A percentile compares a stretch with the other conserved stretches of the same genome.
Conservation (phyloP, 2,329 filamentous ascomycete genomes). For the Xylaria sp. region DNA sequence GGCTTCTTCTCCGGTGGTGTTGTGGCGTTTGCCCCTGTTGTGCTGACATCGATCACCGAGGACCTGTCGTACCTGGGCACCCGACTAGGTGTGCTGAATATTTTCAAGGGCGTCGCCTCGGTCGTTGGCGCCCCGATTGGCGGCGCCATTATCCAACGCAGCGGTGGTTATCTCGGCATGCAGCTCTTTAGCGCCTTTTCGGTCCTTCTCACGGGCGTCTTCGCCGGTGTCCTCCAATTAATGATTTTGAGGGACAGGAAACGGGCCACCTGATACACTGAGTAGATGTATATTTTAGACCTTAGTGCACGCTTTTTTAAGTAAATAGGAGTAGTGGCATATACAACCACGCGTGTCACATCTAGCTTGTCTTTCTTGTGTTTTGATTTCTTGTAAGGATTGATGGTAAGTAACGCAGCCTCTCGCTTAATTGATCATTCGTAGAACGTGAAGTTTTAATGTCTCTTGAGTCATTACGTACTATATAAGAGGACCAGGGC, state of each 20-base stretch:
- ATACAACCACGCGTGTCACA: not conserved
- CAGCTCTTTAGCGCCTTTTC: constrained; percentile 48
- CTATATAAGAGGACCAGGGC: not conserved
- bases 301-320: not conserved
- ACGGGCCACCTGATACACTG: constrained; percentile 6
- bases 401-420: not conserved
- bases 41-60: constrained; percentile 55
- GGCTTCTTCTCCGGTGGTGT: constrained; percentile 60
- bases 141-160: constrained; percentile 51
- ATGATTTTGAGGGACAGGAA: constrained; percentile 24
- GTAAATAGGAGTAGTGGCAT: not conserved
- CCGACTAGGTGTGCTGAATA: constrained; percentile 57
- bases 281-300: constrained; percentile 2
- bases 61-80: constrained; percentile 56
- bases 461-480: no score
- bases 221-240: constrained; percentile 32
- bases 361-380: not conserved
- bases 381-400: not conserved
- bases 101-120: constrained; percentile 52
- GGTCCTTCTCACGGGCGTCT: constrained; percentile 41
- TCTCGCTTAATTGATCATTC: not conserved
- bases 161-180: constrained; percentile 46
- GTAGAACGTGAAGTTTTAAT: not conserved
- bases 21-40: constrained; percentile 57
- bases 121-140: constrained; percentile 55